A percentile compares a stretch with the other conserved stretches of the same genome.
These are phyloP conservation scores for Ceratobasidium sp. DNA, from an alignment of 1,284 basidiomycete species.

Conservation along the genomic window DNA sequence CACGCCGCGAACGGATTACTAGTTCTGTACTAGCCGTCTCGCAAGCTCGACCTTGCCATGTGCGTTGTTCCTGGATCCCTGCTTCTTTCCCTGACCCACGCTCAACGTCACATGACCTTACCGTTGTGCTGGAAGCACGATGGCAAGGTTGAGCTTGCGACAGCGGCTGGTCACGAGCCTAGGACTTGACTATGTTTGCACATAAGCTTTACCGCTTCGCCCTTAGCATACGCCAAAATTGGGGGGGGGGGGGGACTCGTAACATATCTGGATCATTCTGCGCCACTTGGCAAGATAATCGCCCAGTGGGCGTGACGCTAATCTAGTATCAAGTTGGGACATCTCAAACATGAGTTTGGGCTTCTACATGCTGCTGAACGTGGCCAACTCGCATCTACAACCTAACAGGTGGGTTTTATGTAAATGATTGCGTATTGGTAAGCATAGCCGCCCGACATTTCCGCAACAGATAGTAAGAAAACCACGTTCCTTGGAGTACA, in stretches of 20 bases:
- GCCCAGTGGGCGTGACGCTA: not conserved
- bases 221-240: not conserved
- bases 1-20: conserved; percentile 2
- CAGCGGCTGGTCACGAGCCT: too few species aligned
- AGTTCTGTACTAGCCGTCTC: too few species aligned
- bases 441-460: not conserved
- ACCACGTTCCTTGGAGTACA: not conserved
- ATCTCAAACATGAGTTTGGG: not conserved
- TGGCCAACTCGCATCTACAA: not conserved
- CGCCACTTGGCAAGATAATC: not conserved
- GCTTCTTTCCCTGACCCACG: too few species aligned
- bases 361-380: not conserved
- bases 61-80: too few species aligned
- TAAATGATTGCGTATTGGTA: not conserved
- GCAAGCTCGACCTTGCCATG: too few species aligned
- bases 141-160: too few species aligned
- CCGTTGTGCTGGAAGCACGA: too few species aligned
- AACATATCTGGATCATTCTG: not conserved
- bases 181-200: conserved; percentile 14
- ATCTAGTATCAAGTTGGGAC: too few species aligned
- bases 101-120: too few species aligned
- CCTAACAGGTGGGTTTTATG: not conserved
- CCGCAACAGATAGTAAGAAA: not conserved
- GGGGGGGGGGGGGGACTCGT: not conserved
- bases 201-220: not conserved